These are phyloP conservation scores for Pyracantha coccinea DNA, from an alignment of 331 rosid genomes.

Conservation along the genomic window DNA sequence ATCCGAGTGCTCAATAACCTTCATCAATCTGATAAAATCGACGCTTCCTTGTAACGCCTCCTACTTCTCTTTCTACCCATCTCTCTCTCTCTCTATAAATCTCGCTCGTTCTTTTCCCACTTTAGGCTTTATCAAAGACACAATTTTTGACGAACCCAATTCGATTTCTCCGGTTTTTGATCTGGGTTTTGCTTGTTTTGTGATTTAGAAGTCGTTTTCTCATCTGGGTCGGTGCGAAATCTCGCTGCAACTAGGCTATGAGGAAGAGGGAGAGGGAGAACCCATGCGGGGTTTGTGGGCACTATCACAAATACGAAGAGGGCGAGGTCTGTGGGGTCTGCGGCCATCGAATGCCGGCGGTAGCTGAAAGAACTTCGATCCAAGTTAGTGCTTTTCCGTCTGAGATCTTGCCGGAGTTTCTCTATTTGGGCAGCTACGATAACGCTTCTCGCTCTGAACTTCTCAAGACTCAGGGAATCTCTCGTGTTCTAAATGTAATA, in stretches of 20 bases:
- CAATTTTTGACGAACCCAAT: conserved; percentile 3
- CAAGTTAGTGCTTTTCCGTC: conserved; percentile 92
- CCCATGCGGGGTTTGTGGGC: conserved; percentile 97
- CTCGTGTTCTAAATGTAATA: conserved; percentile 88
- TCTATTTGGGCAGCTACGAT: conserved; percentile 90
- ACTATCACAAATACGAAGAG: conserved; percentile 93
- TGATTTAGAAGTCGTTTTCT: conserved; percentile 11
- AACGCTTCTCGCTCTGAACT: conserved; percentile 96
- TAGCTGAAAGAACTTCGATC: conserved; percentile 59
- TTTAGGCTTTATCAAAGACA: background rate
- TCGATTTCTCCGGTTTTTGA: conserved; percentile 11
- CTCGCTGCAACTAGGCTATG: conserved; percentile 31
- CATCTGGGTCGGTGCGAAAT: conserved; percentile 37
- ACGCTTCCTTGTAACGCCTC: conserved; percentile 29
- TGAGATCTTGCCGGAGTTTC: conserved; percentile 83
- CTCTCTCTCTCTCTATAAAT: background rate
- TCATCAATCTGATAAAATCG: conserved; percentile 17
- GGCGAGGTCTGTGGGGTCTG: conserved; percentile 98
- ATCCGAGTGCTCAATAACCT: conserved; percentile 10
- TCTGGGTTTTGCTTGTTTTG: conserved; percentile 23
- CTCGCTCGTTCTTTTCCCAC: background rate
- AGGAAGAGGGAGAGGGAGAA: conserved; percentile 99
- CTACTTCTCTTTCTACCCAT: conserved; percentile 9
- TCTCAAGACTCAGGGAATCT: conserved; percentile 90
- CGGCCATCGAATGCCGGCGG: conserved; percentile 76